Conservation (phyloP, 768 basidiomycete species). For the Suillus sp. region DNA sequence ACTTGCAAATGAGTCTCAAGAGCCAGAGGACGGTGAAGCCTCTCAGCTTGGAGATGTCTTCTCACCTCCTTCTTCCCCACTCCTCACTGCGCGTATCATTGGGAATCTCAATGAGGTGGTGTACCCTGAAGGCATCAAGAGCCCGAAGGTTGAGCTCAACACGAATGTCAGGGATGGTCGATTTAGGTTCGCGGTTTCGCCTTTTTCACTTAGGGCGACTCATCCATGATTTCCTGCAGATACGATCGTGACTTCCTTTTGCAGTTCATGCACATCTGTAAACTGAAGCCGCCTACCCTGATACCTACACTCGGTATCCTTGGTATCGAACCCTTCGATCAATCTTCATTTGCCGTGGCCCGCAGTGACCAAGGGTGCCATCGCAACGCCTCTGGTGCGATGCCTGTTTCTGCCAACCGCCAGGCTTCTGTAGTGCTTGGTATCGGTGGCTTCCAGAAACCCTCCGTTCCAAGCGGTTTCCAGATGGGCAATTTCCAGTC, state of each 20-base stretch:
- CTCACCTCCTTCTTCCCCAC: slow-evolving; percentile 46
- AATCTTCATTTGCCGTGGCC: slow-evolving; percentile 48
- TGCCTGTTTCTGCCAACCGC: slow-evolving; percentile 44
- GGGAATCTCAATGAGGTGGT: slow-evolving; percentile 73
- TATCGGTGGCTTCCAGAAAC: slow-evolving; percentile 37
- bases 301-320: slow-evolving; percentile 90
- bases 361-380: slow-evolving; percentile 69
- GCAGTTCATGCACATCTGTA: slow-evolving; percentile 94
- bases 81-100: slow-evolving; percentile 84
- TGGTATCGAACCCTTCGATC: slow-evolving; percentile 80
- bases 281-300: slow-evolving; percentile 89
- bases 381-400: slow-evolving; percentile 46
- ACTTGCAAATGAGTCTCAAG: slow-evolving; percentile 47
- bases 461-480: slow-evolving; percentile 32
- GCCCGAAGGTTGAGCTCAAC: slow-evolving; percentile 86
- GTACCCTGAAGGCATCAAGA: slow-evolving; percentile 82
- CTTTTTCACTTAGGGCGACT: neutral
- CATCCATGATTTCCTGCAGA: slow-evolving; percentile 39
- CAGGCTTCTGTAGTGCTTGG: slow-evolving; percentile 54
- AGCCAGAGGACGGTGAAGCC: slow-evolving; percentile 43
- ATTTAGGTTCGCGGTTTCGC: slow-evolving; percentile 58
- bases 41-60: slow-evolving; percentile 33
- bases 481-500: slow-evolving; percentile 71
- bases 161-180: slow-evolving; percentile 82
- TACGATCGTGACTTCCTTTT: slow-evolving; percentile 99